Evolutionary conservation across 208 protist species (phyloP).

Genomic region (Crithidia expoeki): DNA sequence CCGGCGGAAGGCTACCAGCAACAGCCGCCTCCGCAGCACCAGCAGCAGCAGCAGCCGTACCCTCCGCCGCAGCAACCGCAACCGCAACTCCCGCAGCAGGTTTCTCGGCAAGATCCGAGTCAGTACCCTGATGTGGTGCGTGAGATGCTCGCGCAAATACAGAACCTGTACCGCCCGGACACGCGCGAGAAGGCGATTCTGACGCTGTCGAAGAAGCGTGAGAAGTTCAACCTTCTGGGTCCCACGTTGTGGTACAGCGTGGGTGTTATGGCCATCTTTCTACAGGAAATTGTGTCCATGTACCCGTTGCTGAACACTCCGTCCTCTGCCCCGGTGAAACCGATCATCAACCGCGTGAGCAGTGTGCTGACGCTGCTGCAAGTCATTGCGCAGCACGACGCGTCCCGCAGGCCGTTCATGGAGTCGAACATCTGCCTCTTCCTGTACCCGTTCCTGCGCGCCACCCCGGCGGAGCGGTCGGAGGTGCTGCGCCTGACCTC

Average conservation of each 20-base stretch:
- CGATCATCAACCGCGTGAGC: slow-evolving; percentile 95
- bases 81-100: slow-evolving; percentile 16
- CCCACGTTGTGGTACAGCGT: slow-evolving; percentile 98
- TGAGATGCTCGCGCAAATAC: slow-evolving; percentile 47
- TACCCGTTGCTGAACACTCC: slow-evolving; percentile 96
- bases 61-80: slow-evolving; percentile 14
- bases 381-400: slow-evolving; percentile 97
- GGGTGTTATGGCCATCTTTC: slow-evolving; percentile 97
- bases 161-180: slow-evolving; percentile 73
- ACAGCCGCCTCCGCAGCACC: slow-evolving; percentile 5
- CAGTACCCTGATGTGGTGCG: slow-evolving; percentile 33
- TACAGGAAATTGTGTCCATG: slow-evolving; percentile 98
- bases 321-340: slow-evolving; percentile 50
- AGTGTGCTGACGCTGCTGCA: slow-evolving; percentile 99
- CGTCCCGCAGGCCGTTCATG: slow-evolving; percentile 97
- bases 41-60: slow-evolving; percentile 15
- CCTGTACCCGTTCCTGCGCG: slow-evolving; percentile 99
- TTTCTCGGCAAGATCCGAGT: slow-evolving; percentile 22
- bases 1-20: slow-evolving; percentile 1
- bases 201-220: slow-evolving; percentile 95
- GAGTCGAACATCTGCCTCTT: slow-evolving; percentile 99
- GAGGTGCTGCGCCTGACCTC: slow-evolving; percentile 98
- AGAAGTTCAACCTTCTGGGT: slow-evolving; percentile 93
- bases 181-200: slow-evolving; percentile 93
- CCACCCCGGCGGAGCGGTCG: slow-evolving; percentile 91